Percentiles rank a stretch among this genome's conserved stretches.
Evolutionary conservation across 805 yeast species (phyloP).

Genomic region (Brettanomyces custersianus): DNA sequence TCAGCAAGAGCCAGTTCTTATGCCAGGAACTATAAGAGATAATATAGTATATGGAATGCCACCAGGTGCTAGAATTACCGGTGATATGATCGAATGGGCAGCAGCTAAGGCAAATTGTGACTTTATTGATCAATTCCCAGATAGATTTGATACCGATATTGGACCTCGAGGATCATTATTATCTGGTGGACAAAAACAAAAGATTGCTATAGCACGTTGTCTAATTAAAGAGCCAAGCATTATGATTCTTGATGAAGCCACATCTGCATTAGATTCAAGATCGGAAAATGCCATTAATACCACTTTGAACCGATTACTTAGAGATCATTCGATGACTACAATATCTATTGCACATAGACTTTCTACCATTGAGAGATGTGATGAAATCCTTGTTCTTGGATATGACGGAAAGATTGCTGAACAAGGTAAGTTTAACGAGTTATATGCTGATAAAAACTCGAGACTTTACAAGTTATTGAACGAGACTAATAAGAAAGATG

Average conservation of each 20-base stretch:
- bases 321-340: conserved; percentile 56
- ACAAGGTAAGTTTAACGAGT: conserved; percentile 56
- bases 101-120: conserved; percentile 66
- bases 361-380: conserved; percentile 78
- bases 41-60: conserved; percentile 69
- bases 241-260: conserved; percentile 69
- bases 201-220: conserved; percentile 70
- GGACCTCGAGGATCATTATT: conserved; percentile 67
- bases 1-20: conserved; percentile 84
- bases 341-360: conserved; percentile 89
- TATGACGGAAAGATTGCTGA: conserved; percentile 70
- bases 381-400: conserved; percentile 74
- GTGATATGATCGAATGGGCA: conserved; percentile 56
- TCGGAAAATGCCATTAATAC: conserved; percentile 79
- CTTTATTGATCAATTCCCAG: conserved; percentile 69
- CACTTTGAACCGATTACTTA: conserved; percentile 51
- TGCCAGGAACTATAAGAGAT: conserved; percentile 82
- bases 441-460: conserved; percentile 34
- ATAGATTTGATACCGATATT: conserved; percentile 71
- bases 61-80: conserved; percentile 40
- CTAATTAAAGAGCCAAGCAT: conserved; percentile 57
- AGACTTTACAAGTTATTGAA: conserved; percentile 25
- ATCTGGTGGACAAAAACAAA: conserved; percentile 73
- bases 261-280: conserved; percentile 86
- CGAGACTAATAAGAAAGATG: conserved; percentile 12